These are phyloP conservation scores for Phytophthora citrophthora DNA, from an alignment of 352 stramenopile genomes.

Conservation along the genomic window DNA sequence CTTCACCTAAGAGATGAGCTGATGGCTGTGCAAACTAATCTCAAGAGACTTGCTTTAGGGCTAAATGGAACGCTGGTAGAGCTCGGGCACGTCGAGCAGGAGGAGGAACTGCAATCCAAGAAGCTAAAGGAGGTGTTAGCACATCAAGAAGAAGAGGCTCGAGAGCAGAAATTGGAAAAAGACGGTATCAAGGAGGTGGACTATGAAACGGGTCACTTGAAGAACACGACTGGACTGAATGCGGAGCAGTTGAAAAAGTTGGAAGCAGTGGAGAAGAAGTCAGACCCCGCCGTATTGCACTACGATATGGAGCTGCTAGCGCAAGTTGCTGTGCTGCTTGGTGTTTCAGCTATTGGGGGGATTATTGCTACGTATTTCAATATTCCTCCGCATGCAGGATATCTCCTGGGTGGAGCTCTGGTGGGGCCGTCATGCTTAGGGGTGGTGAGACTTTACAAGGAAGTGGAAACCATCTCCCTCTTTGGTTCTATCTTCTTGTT, in stretches of 20 bases:
- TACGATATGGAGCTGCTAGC: slow-evolving; percentile 89
- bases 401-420: slow-evolving; percentile 90
- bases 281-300: slow-evolving; percentile 83
- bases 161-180: slow-evolving; percentile 81
- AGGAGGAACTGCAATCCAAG: slow-evolving; percentile 81
- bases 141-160: slow-evolving; percentile 78
- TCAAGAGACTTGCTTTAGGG: slow-evolving; percentile 70
- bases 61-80: slow-evolving; percentile 81
- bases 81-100: slow-evolving; percentile 83
- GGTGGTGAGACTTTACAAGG: slow-evolving; percentile 87
- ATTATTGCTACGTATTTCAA: slow-evolving; percentile 90
- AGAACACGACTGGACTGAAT: slow-evolving; percentile 75
- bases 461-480: slow-evolving; percentile 94
- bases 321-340: slow-evolving; percentile 83
- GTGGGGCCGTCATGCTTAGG: slow-evolving; percentile 90
- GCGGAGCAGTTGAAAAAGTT: slow-evolving; percentile 74
- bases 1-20: slow-evolving; percentile 51
- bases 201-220: slow-evolving; percentile 83
- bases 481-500: slow-evolving; percentile 95
- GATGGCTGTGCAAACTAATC: slow-evolving; percentile 53
- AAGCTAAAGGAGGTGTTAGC: slow-evolving; percentile 77
- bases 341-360: slow-evolving; percentile 87
- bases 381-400: slow-evolving; percentile 91
- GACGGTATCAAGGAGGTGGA: slow-evolving; percentile 84
- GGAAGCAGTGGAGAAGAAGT: slow-evolving; percentile 79